Base-by-base conservation (phyloP, 2,329 filamentous ascomycete genomes). In the Exophiala viscosa region DNA sequence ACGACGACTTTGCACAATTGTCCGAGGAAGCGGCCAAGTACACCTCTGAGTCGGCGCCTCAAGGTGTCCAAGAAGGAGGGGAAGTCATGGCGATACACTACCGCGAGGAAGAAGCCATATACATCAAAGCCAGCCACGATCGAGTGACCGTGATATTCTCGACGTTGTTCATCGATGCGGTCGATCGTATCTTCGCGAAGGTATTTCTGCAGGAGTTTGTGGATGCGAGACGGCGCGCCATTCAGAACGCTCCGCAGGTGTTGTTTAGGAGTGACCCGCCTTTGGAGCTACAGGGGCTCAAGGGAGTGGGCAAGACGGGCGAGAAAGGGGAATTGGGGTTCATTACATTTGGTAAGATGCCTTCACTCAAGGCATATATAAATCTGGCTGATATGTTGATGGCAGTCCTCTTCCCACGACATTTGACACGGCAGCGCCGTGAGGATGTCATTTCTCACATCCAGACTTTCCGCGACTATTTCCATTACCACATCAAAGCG, bases 401-500 rank as follows among this genome's bases (percentile, higher is more conserved):
- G 9, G 17, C 38, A 62, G 93, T 97, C 43, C 81, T 99, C 39
- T 99, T 99, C 77, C 92, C 93, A 42, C 86, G 93, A 60, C 95
- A 99, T 72, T 79, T 99, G 61, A 92, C 90, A 11, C 84, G 85
- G 11, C 90, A 96, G 72, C 84, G 90, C 68, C 89, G 95, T 76
- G 86, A 88, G 55, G 91, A 96, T 62, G 91, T 95, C 69, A 99
- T 99, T 64, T 96, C 91, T 45, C 95, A 99, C 71, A 97, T 99
- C 65, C 95, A 99, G 75, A 99, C 93, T 11, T 99, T 99, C 88
- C 88, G 93, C 62, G 93, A 99, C 69, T 99, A 99, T 74, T 99
- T 99, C 80, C 93, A 99, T 73, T 99, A 99, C 72, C 93, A 99
- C 73, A 99, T 99, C 75, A 99, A 99, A 76, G 95, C 93, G 28